phyloP scores from a whole-genome alignment of 768 basidiomycete species.

The Mycena filopes region DNA sequence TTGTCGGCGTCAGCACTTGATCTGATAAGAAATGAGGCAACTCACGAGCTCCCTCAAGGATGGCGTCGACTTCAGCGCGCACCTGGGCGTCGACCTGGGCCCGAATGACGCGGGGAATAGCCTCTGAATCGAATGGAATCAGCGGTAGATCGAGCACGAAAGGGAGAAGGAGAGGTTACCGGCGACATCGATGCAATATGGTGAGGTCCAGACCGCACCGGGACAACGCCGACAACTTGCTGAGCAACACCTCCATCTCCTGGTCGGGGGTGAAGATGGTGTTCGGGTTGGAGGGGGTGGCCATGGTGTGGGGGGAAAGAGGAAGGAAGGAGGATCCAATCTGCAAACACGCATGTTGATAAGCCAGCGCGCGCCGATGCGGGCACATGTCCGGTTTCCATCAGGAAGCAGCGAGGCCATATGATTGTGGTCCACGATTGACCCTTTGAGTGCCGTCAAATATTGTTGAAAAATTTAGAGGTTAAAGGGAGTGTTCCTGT shows the following conservation, averaged over 20 bases:
- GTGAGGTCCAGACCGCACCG: conserved; percentile 6
- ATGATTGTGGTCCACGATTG: no score
- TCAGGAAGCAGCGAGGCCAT: no score
- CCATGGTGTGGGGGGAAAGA: not conserved
- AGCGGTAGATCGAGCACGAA: not conserved
- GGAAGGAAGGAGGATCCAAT: not conserved
- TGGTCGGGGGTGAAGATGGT: not conserved
- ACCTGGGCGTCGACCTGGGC: not conserved
- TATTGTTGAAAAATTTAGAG: no score
- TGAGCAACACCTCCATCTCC: conserved; percentile 14
- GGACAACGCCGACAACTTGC: not conserved
- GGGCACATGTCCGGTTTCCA: no score
- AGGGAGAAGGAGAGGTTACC: not conserved
- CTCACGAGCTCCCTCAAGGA: not conserved
- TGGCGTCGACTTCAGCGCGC: not conserved
- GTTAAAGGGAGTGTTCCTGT: no score
- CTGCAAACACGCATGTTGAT: not conserved
- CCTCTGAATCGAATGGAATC: not conserved
- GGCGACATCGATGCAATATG: conserved; percentile 7
- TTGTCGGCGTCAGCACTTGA: not conserved
- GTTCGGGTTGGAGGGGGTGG: not conserved
- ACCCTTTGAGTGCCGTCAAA: no score
- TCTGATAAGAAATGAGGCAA: not conserved
- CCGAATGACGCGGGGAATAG: not conserved
- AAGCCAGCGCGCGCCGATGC: not conserved